Evolutionary conservation across 2,329 filamentous ascomycete species (phyloP).

Genomic region (Sporothrix globosa): DNA sequence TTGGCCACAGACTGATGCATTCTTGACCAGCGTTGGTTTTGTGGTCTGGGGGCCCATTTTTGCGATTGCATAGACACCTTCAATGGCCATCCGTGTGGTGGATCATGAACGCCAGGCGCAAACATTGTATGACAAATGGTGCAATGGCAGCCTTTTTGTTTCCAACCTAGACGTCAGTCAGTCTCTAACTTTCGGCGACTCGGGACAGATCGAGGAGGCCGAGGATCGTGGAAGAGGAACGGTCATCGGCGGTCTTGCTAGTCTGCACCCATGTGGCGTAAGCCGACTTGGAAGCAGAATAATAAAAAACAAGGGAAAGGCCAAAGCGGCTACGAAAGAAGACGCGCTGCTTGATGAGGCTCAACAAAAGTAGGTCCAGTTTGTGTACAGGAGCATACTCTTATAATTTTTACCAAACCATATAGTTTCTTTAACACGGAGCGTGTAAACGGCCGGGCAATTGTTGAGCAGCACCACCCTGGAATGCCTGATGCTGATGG

Average conservation of each 20-base stretch:
- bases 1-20: neutral
- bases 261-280: neutral
- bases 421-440: too few species aligned
- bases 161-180: neutral
- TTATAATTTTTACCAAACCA: neutral
- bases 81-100: neutral
- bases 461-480: neutral
- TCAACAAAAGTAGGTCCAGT: neutral
- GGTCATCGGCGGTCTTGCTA: neutral
- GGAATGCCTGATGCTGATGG: neutral
- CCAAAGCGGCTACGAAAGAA: neutral
- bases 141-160: neutral
- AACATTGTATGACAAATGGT: constrained; percentile 1
- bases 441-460: neutral
- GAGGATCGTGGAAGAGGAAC: neutral
- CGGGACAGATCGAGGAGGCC: neutral
- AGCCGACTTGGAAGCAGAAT: neutral
- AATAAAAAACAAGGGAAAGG: neutral
- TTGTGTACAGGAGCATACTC: neutral
- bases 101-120: neutral
- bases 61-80: neutral
- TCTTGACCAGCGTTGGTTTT: neutral
- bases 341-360: neutral
- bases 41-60: neutral
- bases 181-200: neutral